Conservation (phyloP, 257 asterid species). For the Euphrasia confusa region DNA sequence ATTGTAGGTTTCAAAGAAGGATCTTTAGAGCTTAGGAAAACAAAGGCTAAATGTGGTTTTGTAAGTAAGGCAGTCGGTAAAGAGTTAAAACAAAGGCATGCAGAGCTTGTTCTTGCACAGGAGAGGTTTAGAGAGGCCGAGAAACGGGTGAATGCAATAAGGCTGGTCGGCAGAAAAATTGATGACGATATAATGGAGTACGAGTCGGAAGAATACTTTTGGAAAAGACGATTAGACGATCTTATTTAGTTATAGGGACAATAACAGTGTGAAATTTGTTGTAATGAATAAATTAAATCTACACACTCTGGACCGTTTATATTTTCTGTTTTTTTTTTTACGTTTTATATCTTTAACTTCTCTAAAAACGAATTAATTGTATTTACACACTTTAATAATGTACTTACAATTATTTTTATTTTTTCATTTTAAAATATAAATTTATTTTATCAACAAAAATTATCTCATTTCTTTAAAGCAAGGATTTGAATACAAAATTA, state of each 20-base stretch:
- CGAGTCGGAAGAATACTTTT: conserved; percentile 26
- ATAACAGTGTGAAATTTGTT: not conserved
- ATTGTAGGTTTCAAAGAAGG: conserved; percentile 17
- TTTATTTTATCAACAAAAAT: no score
- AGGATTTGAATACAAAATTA: no score
- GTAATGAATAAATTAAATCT: not conserved
- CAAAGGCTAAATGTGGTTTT: conserved; percentile 16
- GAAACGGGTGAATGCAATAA: conserved; percentile 29
- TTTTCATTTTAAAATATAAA: no score
- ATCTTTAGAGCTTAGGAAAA: conserved; percentile 17
- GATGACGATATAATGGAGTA: conserved; percentile 26
- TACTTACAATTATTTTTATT: no score
- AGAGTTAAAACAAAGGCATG: conserved; percentile 30
- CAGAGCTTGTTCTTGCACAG: conserved; percentile 32
- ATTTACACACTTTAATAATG: no score
- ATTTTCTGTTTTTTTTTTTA: no score
- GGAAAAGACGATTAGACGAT: conserved; percentile 30
- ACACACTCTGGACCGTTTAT: not conserved
- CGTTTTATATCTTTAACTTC: no score
- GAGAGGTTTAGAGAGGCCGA: conserved; percentile 28
- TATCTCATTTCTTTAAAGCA: no score
- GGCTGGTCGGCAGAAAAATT: conserved; percentile 23
- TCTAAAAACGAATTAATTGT: no score
- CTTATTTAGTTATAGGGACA: conserved; percentile 21
- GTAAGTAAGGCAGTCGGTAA: conserved; percentile 22